Conservation (phyloP, 2,329 filamentous ascomycete species). For the Monosporascus sp. region DNA sequence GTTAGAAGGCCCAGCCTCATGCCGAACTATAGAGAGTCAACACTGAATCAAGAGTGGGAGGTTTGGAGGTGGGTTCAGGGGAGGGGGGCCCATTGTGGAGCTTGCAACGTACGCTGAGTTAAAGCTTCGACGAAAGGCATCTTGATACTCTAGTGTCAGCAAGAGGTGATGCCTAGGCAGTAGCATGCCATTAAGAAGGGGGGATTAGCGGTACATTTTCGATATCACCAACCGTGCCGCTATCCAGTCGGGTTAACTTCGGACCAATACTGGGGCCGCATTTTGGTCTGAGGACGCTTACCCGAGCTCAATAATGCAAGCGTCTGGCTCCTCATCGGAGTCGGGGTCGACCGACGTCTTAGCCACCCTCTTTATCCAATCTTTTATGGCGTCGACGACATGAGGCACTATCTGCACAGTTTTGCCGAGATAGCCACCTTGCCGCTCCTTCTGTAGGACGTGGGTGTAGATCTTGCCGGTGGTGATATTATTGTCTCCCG, state of each 20-base stretch:
- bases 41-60: not conserved
- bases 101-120: slow-evolving; percentile 46
- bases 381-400: slow-evolving; percentile 84
- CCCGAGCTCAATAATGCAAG: slow-evolving; percentile 70
- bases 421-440: slow-evolving; percentile 76
- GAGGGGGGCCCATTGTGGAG: not conserved
- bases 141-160: slow-evolving; percentile 71
- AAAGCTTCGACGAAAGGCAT: slow-evolving; percentile 85
- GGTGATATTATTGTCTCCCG: slow-evolving; percentile 89
- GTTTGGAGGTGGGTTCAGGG: not conserved
- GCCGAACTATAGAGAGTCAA: slow-evolving; percentile 40
- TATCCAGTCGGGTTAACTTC: slow-evolving; percentile 2
- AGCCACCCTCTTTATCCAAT: slow-evolving; percentile 86
- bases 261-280: slow-evolving; percentile 16
- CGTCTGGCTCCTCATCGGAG: slow-evolving; percentile 75
- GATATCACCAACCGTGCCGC: slow-evolving; percentile 20
- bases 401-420: slow-evolving; percentile 91
- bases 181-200: not conserved
- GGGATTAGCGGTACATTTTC: slow-evolving; percentile 20
- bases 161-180: slow-evolving; percentile 6
- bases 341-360: slow-evolving; percentile 75
- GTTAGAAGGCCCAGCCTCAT: slow-evolving; percentile 68
- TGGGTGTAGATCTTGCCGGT: slow-evolving; percentile 93
- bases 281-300: slow-evolving; percentile 5
- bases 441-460: slow-evolving; percentile 66